phyloP scores from a whole-genome alignment of 768 basidiomycete genomes.

The Tulasnella sp. region DNA sequence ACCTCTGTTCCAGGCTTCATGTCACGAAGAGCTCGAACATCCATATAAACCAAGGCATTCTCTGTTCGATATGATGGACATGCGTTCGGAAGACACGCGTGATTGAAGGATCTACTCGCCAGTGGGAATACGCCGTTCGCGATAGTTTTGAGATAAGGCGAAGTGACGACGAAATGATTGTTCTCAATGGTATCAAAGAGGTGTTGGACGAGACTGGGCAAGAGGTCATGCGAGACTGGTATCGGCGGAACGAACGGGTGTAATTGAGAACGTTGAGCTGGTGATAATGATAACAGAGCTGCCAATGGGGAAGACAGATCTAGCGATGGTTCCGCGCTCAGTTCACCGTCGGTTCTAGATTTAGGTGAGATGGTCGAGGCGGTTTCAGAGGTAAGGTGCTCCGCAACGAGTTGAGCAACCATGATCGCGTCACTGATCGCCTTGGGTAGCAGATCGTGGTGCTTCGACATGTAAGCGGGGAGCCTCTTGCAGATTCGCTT shows the following conservation, averaged over 20 bases:
- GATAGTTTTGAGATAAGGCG: slow-evolving; percentile 49
- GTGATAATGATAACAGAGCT: slow-evolving; percentile 1
- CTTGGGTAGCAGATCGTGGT: slow-evolving; percentile 40
- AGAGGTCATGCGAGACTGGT: not conserved
- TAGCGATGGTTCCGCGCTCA: not conserved
- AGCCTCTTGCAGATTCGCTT: slow-evolving; percentile 55
- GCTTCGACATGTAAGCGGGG: slow-evolving; percentile 36
- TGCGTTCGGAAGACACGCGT: slow-evolving; percentile 69
- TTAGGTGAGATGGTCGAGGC: not conserved
- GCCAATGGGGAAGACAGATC: not conserved
- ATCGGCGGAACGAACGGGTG: too few relatives aligned
- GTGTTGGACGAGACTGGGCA: slow-evolving; percentile 21
- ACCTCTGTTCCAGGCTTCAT: slow-evolving; percentile 60
- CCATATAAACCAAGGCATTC: slow-evolving; percentile 39
- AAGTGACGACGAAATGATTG: slow-evolving; percentile 73
- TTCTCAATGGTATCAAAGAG: slow-evolving; percentile 59
- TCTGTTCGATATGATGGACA: slow-evolving; percentile 40
- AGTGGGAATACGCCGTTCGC: slow-evolving; percentile 69
- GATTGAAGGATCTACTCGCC: slow-evolving; percentile 74
- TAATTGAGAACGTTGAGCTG: slow-evolving; percentile 5
- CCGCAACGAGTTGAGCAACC: slow-evolving; percentile 51
- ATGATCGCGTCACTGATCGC: slow-evolving; percentile 47
- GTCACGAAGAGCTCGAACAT: slow-evolving; percentile 51
- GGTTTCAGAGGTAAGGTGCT: slow-evolving; percentile 19
- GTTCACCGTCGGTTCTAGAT: not conserved